A percentile compares a stretch with the other conserved stretches of the same genome.
phyloP scores from a whole-genome alignment of 2,329 filamentous ascomycete genomes.

The Claviceps citrina region DNA sequence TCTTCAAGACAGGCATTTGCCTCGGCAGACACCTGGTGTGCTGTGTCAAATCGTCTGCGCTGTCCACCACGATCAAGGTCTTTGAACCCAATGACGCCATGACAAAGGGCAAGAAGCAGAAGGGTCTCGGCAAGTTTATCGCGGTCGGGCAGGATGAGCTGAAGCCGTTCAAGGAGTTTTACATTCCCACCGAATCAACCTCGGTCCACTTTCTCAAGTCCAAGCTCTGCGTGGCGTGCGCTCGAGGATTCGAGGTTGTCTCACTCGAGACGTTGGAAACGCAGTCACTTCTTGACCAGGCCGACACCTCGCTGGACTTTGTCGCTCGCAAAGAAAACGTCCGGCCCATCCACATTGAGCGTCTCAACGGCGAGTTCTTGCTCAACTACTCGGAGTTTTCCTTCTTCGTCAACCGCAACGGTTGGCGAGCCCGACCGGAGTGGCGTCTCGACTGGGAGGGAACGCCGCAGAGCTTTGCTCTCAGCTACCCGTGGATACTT shows the following conservation, averaged over 20 bases:
- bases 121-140: conserved; percentile 91
- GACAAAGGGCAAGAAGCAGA: conserved; percentile 88
- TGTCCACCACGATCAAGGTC: conserved; percentile 97
- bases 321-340: conserved; percentile 86
- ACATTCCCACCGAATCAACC: conserved; percentile 95
- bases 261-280: conserved; percentile 95
- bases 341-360: conserved; percentile 91
- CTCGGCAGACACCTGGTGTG: conserved; percentile 88
- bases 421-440: conserved; percentile 87
- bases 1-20: conserved; percentile 95
- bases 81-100: conserved; percentile 94
- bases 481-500: conserved; percentile 92
- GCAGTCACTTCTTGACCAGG: conserved; percentile 89
- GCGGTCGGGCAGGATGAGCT: conserved; percentile 83
- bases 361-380: conserved; percentile 90
- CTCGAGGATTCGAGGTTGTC: conserved; percentile 91
- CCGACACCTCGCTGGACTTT: conserved; percentile 94
- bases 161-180: conserved; percentile 96
- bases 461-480: conserved; percentile 75
- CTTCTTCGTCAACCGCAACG: conserved; percentile 97
- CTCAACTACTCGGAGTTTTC: conserved; percentile 98
- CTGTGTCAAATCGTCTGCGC: conserved; percentile 83
- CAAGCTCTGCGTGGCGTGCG: conserved; percentile 91
- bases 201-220: conserved; percentile 96
- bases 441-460: conserved; percentile 99